A percentile compares a stretch with the other conserved stretches of the same genome.
phyloP scores from a whole-genome alignment of 2,329 filamentous ascomycete species.

The Xylariaceae sp. region DNA sequence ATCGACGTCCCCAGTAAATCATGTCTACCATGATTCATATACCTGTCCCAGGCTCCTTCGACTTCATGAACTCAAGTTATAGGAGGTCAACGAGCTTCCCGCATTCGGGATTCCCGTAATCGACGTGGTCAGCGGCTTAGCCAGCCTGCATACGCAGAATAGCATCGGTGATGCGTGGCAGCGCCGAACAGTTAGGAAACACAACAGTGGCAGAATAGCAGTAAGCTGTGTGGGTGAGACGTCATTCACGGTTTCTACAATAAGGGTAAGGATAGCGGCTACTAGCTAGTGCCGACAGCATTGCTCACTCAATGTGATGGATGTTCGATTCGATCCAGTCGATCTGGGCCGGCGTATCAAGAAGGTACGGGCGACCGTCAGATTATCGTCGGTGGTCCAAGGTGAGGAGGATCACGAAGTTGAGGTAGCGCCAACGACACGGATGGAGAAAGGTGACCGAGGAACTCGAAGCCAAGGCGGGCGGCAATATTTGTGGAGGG shows the following conservation, averaged over 20 bases:
- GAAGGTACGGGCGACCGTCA: background rate
- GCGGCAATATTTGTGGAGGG: background rate
- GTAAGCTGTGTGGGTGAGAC: background rate
- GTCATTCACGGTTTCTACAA: background rate
- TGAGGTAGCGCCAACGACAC: background rate
- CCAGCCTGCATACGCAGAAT: background rate
- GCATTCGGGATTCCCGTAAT: background rate
- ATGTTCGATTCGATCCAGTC: background rate
- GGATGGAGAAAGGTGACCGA: background rate
- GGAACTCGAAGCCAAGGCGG: background rate
- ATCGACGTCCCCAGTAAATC: too few species aligned
- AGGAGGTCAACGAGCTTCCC: background rate
- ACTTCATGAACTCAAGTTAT: background rate
- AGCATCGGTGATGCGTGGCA: background rate
- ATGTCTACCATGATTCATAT: too few species aligned
- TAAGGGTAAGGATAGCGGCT: background rate
- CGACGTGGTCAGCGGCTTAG: background rate
- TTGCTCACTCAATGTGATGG: background rate
- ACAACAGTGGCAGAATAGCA: background rate
- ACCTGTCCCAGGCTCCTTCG: too few species aligned
- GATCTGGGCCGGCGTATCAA: background rate
- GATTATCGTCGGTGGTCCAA: background rate
- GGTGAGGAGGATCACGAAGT: background rate
- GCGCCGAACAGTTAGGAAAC: background rate
- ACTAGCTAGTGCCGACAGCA: background rate